Conservation (phyloP, 1,139 yeast species). For the Yamadazyma siamensis region DNA sequence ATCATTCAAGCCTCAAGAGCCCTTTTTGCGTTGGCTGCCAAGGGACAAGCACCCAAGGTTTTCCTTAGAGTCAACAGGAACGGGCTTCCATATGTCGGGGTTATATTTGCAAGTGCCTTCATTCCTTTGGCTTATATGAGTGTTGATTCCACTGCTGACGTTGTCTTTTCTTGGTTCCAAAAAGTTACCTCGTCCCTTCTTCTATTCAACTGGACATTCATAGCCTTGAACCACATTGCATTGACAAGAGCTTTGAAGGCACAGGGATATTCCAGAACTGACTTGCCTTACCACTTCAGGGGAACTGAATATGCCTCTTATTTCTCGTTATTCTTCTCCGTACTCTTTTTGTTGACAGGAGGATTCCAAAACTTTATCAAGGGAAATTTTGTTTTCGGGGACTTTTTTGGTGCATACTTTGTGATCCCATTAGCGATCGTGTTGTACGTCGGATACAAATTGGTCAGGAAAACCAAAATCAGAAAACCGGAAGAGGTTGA, state of each 20-base stretch:
- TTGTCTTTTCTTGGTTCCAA: constrained; percentile 60
- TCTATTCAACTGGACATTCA: constrained; percentile 48
- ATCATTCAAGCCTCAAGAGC: constrained; percentile 52
- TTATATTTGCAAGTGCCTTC: constrained; percentile 43
- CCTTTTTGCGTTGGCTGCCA: constrained; percentile 48
- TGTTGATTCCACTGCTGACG: constrained; percentile 38
- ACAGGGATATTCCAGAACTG: constrained; percentile 31
- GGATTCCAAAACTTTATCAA: constrained; percentile 37
- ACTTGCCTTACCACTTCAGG: constrained; percentile 31
- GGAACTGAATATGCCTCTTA: constrained; percentile 29
- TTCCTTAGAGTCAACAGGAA: constrained; percentile 51
- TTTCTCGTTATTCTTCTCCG: constrained; percentile 31
- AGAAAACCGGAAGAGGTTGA: constrained; percentile 29
- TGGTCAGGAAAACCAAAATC: constrained; percentile 23
- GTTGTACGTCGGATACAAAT: constrained; percentile 26
- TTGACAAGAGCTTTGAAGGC: constrained; percentile 31
- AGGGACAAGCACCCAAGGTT: constrained; percentile 36
- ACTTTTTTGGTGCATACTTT: constrained; percentile 36
- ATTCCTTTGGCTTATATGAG: constrained; percentile 65
- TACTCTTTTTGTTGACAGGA: constrained; percentile 33
- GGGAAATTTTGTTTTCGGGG: constrained; percentile 29
- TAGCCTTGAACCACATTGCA: constrained; percentile 32
- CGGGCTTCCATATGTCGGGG: constrained; percentile 57
- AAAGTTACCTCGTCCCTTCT: constrained; percentile 60
- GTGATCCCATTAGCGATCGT: constrained; percentile 29